These are phyloP conservation scores for Podila minutissima DNA, from an alignment of 192 early-diverging fungal species.

Conservation along the genomic window DNA sequence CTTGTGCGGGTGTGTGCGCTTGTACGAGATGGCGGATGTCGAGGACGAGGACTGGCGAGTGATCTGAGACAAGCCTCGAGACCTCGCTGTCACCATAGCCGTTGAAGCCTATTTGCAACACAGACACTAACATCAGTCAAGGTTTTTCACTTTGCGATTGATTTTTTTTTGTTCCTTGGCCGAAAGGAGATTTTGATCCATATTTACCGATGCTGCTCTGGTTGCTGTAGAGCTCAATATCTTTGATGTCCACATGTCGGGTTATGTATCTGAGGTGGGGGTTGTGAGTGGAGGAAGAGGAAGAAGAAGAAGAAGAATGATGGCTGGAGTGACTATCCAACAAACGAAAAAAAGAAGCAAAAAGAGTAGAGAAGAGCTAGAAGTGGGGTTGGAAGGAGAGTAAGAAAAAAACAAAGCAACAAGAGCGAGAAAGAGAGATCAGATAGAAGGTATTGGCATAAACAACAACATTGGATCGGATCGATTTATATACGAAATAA, in stretches of 20 bases:
- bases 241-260: constrained; percentile 39
- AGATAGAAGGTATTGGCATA: no score
- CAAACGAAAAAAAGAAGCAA: neutral
- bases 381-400: neutral
- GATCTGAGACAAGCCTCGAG: neutral
- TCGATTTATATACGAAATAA: neutral
- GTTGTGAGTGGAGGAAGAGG: neutral
- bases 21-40: constrained; percentile 58
- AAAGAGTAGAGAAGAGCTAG: neutral
- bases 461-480: no score
- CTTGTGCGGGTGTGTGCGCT: constrained; percentile 55
- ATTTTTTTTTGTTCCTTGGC: no score
- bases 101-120: no score
- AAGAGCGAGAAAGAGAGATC: neutral
- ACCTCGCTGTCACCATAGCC: neutral
- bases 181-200: neutral
- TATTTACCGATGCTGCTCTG: neutral
- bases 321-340: no score
- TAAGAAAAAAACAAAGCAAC: neutral
- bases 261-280: neutral
- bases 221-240: constrained; percentile 9
- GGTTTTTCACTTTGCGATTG: no score
- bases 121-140: no score
- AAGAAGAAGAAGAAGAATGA: neutral
- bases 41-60: constrained; percentile 52